These are phyloP conservation scores for Brettanomyces anomalus DNA, from an alignment of 805 yeast genomes.

Conservation along the genomic window DNA sequence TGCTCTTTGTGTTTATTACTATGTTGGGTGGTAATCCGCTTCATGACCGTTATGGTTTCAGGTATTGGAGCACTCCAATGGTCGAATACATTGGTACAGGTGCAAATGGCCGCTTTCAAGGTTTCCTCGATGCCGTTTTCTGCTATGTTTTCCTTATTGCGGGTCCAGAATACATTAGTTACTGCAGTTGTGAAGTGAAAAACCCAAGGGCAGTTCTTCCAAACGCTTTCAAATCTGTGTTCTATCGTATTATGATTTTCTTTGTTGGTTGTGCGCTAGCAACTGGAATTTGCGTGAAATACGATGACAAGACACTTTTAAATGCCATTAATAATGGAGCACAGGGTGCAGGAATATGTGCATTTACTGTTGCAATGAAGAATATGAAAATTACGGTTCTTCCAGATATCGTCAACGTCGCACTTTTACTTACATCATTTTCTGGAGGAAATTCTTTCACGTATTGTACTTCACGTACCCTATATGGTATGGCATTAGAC, in stretches of 20 bases:
- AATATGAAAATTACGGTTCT: conserved; percentile 33
- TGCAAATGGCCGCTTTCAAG: conserved; percentile 36
- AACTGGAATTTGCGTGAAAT: conserved; percentile 36
- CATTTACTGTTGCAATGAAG: conserved; percentile 40
- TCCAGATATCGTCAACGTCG: conserved; percentile 37
- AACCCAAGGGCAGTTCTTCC: conserved; percentile 41
- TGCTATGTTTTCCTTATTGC: conserved; percentile 33
- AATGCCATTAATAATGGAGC: conserved; percentile 25
- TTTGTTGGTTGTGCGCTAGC: conserved; percentile 40
- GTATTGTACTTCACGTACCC: conserved; percentile 37
- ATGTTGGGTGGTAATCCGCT: conserved; percentile 46
- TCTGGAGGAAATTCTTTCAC: conserved; percentile 43
- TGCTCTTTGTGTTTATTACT: conserved; percentile 26
- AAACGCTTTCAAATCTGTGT: conserved; percentile 38
- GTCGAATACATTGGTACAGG: conserved; percentile 33
- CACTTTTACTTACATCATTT: conserved; percentile 35
- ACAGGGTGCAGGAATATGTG: conserved; percentile 41
- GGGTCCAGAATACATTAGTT: conserved; percentile 41
- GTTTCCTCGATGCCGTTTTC: conserved; percentile 33
- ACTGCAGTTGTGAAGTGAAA: conserved; percentile 39
- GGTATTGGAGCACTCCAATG: conserved; percentile 20
- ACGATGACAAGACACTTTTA: conserved; percentile 30
- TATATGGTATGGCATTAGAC: conserved; percentile 37
- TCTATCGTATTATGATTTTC: conserved; percentile 33
- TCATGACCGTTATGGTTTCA: conserved; percentile 30